phyloP scores from a whole-genome alignment of 805 yeast species.

The Candida nanaspora region DNA sequence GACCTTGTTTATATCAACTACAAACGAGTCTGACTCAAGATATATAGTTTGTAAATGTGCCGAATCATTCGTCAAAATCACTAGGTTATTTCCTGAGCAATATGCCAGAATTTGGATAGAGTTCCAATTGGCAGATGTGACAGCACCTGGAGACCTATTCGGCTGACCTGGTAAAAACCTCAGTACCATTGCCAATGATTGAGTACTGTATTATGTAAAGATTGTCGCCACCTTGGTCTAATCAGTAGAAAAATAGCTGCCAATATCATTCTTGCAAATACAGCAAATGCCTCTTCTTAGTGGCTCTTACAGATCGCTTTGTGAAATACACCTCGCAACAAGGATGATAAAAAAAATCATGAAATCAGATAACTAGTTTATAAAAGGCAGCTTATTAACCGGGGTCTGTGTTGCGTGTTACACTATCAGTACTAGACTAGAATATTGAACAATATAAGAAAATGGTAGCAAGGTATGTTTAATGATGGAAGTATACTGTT shows the following conservation, averaged over 20 bases:
- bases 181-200: constrained; percentile 42
- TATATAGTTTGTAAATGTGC: constrained; percentile 70
- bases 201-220: no score
- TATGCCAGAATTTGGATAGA: constrained; percentile 58
- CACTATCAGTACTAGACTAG: no score
- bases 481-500: not conserved
- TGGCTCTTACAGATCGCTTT: no score
- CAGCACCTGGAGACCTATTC: constrained; percentile 45
- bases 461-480: constrained; percentile 50
- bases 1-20: constrained; percentile 53
- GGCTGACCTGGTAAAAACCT: constrained; percentile 85
- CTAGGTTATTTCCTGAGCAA: constrained; percentile 83
- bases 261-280: no score
- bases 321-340: no score
- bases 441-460: not conserved
- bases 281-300: no score
- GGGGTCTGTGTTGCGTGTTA: no score
- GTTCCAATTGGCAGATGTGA: constrained; percentile 60
- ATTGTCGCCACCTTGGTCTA: no score
- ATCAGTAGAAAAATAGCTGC: no score
- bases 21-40: constrained; percentile 55
- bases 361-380: no score
- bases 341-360: no score
- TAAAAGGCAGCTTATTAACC: no score
- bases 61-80: constrained; percentile 48